Percentiles rank a stretch among this genome's conserved stretches.
Conservation (phyloP, 2,329 filamentous ascomycete genomes). For the Hyphodiscus sp. region DNA sequence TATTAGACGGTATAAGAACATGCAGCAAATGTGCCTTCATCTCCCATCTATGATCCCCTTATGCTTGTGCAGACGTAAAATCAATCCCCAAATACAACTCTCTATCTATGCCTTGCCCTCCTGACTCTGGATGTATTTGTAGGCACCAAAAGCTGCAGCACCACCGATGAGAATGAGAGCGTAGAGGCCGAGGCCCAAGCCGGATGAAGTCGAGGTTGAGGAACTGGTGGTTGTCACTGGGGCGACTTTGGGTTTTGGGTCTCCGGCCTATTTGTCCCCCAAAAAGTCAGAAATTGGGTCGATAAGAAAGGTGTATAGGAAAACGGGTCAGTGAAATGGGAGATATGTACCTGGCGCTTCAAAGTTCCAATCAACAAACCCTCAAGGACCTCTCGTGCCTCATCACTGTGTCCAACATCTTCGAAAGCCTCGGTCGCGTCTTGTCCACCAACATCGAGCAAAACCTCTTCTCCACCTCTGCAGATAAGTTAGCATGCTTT, state of each 20-base stretch:
- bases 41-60: neutral
- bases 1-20: slow-evolving; percentile 20
- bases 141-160: slow-evolving; percentile 69
- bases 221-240: slow-evolving; percentile 42
- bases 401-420: slow-evolving; percentile 98
- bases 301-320: neutral
- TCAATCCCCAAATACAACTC: too few relatives aligned
- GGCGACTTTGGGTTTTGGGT: slow-evolving; percentile 64
- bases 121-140: slow-evolving; percentile 68
- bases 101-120: slow-evolving; percentile 18
- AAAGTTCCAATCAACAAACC: slow-evolving; percentile 67
- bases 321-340: slow-evolving; percentile 4
- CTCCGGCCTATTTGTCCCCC: slow-evolving; percentile 52
- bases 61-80: neutral
- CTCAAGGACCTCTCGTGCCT: slow-evolving; percentile 89
- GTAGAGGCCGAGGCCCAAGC: slow-evolving; percentile 72
- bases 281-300: slow-evolving; percentile 3
- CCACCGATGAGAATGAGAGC: slow-evolving; percentile 73
- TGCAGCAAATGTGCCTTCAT: slow-evolving; percentile 20
- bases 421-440: slow-evolving; percentile 98
- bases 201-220: slow-evolving; percentile 34
- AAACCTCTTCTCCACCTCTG: slow-evolving; percentile 96
- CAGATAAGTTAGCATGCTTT: slow-evolving; percentile 14
- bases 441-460: slow-evolving; percentile 92
- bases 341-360: slow-evolving; percentile 67